Percentiles rank a stretch among this genome's conserved stretches.
phyloP scores from a whole-genome alignment of 345 rosid genomes.

The Gossypium raimondii region DNA sequence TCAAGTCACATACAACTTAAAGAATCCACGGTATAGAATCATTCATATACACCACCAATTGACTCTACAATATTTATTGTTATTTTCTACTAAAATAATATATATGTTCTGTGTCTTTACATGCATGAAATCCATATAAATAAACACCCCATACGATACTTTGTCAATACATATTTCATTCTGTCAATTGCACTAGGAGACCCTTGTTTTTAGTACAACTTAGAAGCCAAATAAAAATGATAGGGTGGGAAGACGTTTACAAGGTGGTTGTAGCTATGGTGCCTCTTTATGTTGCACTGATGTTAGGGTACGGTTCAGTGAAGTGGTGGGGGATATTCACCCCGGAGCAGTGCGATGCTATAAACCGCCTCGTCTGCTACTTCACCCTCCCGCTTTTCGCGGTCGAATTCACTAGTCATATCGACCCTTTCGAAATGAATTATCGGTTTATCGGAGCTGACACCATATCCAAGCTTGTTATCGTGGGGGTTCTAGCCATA shows the following conservation, averaged over 20 bases:
- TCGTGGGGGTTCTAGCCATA: constrained; percentile 43
- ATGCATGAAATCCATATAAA: constrained; percentile 16
- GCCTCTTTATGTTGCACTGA: constrained; percentile 72
- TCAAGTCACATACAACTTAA: constrained; percentile 2
- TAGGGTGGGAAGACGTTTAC: constrained; percentile 69
- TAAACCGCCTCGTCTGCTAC: constrained; percentile 70
- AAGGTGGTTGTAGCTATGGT: constrained; percentile 74
- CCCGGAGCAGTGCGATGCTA: constrained; percentile 69
- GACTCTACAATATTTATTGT: background rate
- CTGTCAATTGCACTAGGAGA: background rate
- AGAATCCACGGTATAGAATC: constrained; percentile 13
- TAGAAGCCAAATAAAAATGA: constrained; percentile 35
- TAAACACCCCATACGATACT: background rate
- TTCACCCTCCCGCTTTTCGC: constrained; percentile 83
- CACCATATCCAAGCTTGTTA: constrained; percentile 56
- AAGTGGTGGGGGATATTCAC: constrained; percentile 82
- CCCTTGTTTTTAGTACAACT: background rate
- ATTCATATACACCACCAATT: constrained; percentile 6
- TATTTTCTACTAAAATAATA: background rate
- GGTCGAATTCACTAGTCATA: constrained; percentile 64
- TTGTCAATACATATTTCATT: background rate
- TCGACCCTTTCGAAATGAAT: constrained; percentile 75
- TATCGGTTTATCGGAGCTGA: constrained; percentile 59
- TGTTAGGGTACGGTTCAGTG: constrained; percentile 81
- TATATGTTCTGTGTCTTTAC: background rate